These are phyloP conservation scores for Populus deltoides DNA, from an alignment of 345 rosid species.

Conservation along the genomic window DNA sequence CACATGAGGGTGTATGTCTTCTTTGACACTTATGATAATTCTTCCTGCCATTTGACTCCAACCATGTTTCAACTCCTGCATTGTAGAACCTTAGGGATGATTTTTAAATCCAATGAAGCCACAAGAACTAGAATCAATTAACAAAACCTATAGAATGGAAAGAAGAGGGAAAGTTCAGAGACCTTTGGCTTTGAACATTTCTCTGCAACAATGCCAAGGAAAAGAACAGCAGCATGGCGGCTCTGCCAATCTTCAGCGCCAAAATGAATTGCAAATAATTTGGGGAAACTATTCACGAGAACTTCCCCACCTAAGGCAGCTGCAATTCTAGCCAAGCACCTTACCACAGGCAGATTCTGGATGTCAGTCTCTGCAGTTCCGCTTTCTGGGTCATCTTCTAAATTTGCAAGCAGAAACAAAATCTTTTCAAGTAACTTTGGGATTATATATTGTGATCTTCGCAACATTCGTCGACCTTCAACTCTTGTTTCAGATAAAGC, in stretches of 20 bases:
- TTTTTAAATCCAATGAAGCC: background rate
- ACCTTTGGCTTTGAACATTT: background rate
- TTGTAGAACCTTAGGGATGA: background rate
- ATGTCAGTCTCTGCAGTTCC: background rate
- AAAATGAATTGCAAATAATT: background rate
- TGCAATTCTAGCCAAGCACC: background rate
- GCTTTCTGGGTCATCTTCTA: background rate
- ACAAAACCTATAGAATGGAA: background rate
- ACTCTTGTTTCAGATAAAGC: background rate
- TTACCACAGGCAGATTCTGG: background rate
- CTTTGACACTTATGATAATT: background rate
- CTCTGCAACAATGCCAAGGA: background rate
- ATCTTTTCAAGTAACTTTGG: background rate
- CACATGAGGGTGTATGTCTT: constrained; percentile 3
- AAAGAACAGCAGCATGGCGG: constrained; percentile 5
- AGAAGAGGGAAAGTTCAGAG: background rate
- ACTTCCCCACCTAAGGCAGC: background rate
- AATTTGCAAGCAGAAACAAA: background rate
- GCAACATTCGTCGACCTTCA: background rate
- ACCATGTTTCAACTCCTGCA: background rate
- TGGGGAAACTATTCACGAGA: background rate
- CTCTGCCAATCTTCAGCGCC: background rate
- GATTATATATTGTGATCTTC: background rate
- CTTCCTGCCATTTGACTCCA: background rate
- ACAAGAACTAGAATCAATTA: background rate